A percentile compares a stretch with the other conserved stretches of the same genome.
phyloP scores from a whole-genome alignment of 208 protist species.

The Trypanosoma mega region DNA sequence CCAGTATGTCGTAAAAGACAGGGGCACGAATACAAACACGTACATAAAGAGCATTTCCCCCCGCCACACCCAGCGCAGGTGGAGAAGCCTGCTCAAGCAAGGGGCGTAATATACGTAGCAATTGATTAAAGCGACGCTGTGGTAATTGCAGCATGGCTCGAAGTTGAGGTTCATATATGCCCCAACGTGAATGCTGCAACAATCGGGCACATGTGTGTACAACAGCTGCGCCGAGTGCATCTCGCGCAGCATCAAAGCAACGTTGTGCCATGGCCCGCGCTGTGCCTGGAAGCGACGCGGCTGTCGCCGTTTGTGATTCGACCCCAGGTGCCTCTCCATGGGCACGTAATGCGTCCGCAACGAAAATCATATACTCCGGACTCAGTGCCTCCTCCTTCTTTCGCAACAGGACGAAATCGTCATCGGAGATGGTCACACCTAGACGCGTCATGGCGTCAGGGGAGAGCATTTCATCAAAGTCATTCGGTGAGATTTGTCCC shows the following conservation, averaged over 20 bases:
- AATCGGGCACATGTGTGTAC: slow-evolving; percentile 50
- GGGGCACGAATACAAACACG: slow-evolving; percentile 40
- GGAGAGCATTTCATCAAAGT: slow-evolving; percentile 69
- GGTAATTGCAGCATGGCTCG: slow-evolving; percentile 52
- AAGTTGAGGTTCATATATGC: slow-evolving; percentile 56
- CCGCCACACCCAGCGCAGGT: slow-evolving; percentile 18
- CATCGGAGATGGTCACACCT: slow-evolving; percentile 54
- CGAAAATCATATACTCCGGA: slow-evolving; percentile 63
- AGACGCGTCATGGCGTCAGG: slow-evolving; percentile 35
- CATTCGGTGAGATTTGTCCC: slow-evolving; percentile 48
- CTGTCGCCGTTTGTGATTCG: slow-evolving; percentile 36
- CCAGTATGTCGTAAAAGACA: slow-evolving; percentile 42
- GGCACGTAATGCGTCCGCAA: slow-evolving; percentile 52
- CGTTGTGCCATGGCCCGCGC: slow-evolving; percentile 44
- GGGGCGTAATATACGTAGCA: slow-evolving; percentile 73
- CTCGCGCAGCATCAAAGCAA: slow-evolving; percentile 36
- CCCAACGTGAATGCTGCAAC: slow-evolving; percentile 58
- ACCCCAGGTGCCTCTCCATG: slow-evolving; percentile 56
- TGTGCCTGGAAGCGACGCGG: slow-evolving; percentile 55
- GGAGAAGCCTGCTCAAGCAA: slow-evolving; percentile 30
- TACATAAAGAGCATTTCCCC: slow-evolving; percentile 42
- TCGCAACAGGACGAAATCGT: slow-evolving; percentile 63
- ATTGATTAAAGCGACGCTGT: slow-evolving; percentile 49
- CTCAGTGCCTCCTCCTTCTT: slow-evolving; percentile 49
- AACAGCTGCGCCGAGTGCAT: slow-evolving; percentile 44